These are phyloP conservation scores for Kwoniella shandongensis DNA, from an alignment of 768 basidiomycete species.

Conservation along the genomic window DNA sequence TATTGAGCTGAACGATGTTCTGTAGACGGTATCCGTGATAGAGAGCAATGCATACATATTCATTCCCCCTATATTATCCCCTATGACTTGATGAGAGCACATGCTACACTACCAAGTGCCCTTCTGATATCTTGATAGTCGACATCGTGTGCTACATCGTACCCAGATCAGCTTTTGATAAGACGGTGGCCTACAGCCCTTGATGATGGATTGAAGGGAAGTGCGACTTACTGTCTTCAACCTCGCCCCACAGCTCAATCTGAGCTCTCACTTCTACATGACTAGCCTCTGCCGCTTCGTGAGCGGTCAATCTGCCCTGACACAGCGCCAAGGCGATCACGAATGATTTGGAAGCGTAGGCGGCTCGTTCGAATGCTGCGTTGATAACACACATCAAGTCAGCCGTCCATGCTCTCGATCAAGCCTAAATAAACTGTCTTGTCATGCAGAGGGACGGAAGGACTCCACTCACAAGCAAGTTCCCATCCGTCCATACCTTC, in stretches of 20 bases:
- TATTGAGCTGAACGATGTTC: constrained; percentile 73
- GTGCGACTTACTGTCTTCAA: constrained; percentile 86
- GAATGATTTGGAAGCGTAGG: constrained; percentile 86
- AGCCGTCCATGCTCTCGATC: too few species aligned
- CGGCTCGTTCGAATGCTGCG: constrained; percentile 84
- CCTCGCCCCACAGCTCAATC: constrained; percentile 98
- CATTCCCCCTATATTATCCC: not conserved
- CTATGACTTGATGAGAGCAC: constrained; percentile 56
- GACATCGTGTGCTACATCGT: constrained; percentile 82
- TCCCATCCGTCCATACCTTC: constrained; percentile 74
- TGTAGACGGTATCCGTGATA: constrained; percentile 11
- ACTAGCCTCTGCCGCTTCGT: constrained; percentile 79
- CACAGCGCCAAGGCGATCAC: constrained; percentile 82
- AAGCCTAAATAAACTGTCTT: too few species aligned
- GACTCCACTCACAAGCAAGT: constrained; percentile 82
- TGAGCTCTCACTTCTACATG: constrained; percentile 94
- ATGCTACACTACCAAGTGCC: constrained; percentile 77
- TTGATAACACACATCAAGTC: not conserved
- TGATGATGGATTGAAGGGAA: too few species aligned
- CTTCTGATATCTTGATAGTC: constrained; percentile 91
- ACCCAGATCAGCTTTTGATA: too few species aligned
- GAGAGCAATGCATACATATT: not conserved
- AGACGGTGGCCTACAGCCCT: too few species aligned
- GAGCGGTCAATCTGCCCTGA: constrained; percentile 70
- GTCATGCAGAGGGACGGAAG: too few species aligned